Conservation (phyloP, 1,284 basidiomycete genomes). For the Sporisorium scitamineum region DNA sequence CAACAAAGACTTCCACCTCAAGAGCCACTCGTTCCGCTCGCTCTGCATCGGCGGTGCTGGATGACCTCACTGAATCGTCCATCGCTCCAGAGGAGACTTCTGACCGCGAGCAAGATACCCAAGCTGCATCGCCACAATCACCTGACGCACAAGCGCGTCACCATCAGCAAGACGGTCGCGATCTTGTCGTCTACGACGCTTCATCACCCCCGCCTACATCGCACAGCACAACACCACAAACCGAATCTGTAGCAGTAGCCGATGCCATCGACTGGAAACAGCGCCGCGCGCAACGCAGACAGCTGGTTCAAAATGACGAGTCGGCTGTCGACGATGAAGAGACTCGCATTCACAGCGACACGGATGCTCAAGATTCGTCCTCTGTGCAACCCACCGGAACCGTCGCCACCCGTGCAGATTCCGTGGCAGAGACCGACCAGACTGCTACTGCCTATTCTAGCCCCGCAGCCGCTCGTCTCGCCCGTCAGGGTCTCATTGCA, state of each 20-base stretch:
- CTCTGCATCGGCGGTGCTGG: constrained; percentile 41
- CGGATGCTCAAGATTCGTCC: neutral
- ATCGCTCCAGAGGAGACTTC: constrained; percentile 35
- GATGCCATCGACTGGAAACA: constrained; percentile 29
- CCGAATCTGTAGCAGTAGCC: neutral
- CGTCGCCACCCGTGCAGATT: constrained; percentile 14
- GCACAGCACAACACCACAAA: constrained; percentile 8
- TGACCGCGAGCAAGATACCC: constrained; percentile 3
- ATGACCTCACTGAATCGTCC: constrained; percentile 48
- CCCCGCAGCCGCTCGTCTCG: constrained; percentile 44
- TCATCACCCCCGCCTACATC: constrained; percentile 13
- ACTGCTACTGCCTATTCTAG: constrained; percentile 49
- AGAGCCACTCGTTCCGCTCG: constrained; percentile 26
- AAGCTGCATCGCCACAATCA: neutral
- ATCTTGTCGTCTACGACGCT: constrained; percentile 41
- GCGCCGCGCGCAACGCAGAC: constrained; percentile 32
- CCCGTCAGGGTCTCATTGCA: constrained; percentile 30
- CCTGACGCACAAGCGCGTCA: neutral
- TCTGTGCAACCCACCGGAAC: constrained; percentile 15
- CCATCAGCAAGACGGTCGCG: constrained; percentile 14
- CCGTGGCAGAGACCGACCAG: constrained; percentile 27
- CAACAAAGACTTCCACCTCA: constrained; percentile 29
- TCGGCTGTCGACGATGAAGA: constrained; percentile 40
- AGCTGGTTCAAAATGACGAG: constrained; percentile 38
- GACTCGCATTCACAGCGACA: constrained; percentile 9